phyloP scores from a whole-genome alignment of 345 rosid species.

The Salix suchowensis region DNA sequence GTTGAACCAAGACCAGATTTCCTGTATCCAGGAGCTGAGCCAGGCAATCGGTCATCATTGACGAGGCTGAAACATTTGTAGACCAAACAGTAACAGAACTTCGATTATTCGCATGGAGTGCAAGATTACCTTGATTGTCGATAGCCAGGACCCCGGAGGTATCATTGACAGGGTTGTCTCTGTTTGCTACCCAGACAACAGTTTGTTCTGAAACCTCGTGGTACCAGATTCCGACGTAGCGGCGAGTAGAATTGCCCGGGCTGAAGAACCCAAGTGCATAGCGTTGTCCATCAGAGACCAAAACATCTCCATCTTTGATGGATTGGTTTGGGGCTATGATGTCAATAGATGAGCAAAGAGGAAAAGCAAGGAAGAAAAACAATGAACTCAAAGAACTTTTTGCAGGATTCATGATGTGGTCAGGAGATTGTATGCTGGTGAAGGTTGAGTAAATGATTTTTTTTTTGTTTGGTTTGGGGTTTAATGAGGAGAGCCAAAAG shows the following conservation, averaged over 20 bases:
- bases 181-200: conserved; percentile 13
- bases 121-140: conserved; percentile 1
- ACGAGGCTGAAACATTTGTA: neutral
- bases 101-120: neutral
- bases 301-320: conserved; percentile 2
- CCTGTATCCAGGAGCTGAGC: conserved; percentile 32
- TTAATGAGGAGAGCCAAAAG: neutral
- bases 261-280: conserved; percentile 12
- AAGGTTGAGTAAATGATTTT: neutral
- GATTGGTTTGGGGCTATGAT: neutral
- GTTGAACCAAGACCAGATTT: conserved; percentile 14
- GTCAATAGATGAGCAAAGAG: neutral
- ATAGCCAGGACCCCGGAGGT: conserved; percentile 6
- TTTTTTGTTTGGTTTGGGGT: neutral
- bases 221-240: conserved; percentile 18
- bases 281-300: neutral
- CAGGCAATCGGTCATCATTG: neutral
- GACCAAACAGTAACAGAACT: conserved; percentile 4
- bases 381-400: neutral
- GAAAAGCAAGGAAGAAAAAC: neutral
- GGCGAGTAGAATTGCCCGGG: neutral
- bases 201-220: neutral
- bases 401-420: neutral
- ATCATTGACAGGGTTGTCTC: conserved; percentile 5
- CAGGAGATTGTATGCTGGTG: too few species aligned